These are phyloP conservation scores for Colletotrichum spinosum DNA, from an alignment of 2,329 filamentous ascomycete species.

Conservation along the genomic window DNA sequence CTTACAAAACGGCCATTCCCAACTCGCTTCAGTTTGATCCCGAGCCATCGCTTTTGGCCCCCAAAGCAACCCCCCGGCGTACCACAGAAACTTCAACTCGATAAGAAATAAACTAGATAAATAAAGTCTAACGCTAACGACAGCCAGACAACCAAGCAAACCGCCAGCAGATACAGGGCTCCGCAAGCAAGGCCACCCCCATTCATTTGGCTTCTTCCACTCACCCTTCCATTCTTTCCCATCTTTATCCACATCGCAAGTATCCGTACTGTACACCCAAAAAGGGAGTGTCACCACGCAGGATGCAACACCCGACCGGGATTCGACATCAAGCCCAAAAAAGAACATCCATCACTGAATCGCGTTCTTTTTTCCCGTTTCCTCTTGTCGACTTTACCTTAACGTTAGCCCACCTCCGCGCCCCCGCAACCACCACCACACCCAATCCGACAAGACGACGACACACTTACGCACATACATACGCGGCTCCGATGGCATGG, in stretches of 20 bases:
- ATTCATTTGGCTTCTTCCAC: background rate
- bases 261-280: background rate
- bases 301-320: too few species aligned
- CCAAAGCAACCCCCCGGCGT: background rate
- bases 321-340: background rate
- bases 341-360: background rate
- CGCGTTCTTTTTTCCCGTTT: background rate
- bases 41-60: too few species aligned
- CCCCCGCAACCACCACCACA: too few species aligned
- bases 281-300: too few species aligned
- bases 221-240: background rate
- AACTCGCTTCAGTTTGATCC: too few species aligned
- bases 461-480: background rate
- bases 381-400: background rate
- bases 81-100: background rate
- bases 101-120: background rate
- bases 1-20: too few species aligned
- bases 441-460: too few species aligned
- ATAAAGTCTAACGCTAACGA: background rate
- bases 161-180: background rate
- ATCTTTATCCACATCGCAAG: background rate
- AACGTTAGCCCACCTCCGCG: background rate
- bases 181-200: background rate
- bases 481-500: background rate
- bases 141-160: background rate